phyloP scores from a whole-genome alignment of 2,329 filamentous ascomycete species.

The Arthrinium phaeospermum region DNA sequence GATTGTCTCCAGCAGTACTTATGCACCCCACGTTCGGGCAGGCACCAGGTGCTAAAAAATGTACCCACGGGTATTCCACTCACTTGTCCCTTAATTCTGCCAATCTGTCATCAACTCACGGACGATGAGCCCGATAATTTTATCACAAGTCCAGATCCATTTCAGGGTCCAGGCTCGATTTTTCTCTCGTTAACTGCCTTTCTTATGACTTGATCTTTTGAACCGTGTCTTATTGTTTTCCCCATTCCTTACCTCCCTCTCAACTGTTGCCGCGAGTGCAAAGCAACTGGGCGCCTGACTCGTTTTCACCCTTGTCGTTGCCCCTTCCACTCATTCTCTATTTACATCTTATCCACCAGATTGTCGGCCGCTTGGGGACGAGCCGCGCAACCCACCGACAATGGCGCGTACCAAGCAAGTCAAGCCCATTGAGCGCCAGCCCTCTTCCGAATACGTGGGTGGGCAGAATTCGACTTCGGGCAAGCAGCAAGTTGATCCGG shows the following conservation, averaged over 20 bases:
- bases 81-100: conserved; percentile 5
- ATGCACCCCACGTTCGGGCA: conserved; percentile 1
- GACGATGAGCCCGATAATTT: background rate
- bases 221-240: background rate
- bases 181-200: background rate
- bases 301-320: background rate
- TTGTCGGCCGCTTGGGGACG: background rate
- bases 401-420: conserved; percentile 79
- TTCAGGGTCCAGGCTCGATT: background rate
- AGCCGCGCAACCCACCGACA: conserved; percentile 18
- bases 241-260: background rate
- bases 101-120: conserved; percentile 20
- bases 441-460: conserved; percentile 69
- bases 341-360: background rate
- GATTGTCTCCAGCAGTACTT: background rate
- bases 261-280: background rate
- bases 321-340: conserved; percentile 1
- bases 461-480: conserved; percentile 28
- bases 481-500: conserved; percentile 37
- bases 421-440: conserved; percentile 66
- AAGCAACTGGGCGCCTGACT: background rate
- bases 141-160: background rate
- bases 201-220: background rate
- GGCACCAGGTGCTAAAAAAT: background rate
- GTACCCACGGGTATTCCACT: background rate